These are phyloP conservation scores for Wolfiporia cocos DNA, from an alignment of 1,284 basidiomycete genomes.

Conservation along the genomic window DNA sequence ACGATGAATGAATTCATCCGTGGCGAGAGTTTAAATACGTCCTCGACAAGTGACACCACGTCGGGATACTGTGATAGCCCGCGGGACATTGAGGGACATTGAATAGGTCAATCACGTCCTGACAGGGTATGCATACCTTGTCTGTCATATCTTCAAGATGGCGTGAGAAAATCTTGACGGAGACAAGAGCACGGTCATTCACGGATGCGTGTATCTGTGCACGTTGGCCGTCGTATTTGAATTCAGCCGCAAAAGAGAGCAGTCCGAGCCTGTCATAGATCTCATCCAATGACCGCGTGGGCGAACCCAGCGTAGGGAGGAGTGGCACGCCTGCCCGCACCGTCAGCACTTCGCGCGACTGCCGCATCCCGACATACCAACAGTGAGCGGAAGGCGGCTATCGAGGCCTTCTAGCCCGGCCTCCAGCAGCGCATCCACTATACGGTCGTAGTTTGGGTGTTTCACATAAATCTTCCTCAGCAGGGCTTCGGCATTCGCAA, in stretches of 20 bases:
- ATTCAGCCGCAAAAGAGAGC: conserved; percentile 83
- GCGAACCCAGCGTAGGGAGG: conserved; percentile 75
- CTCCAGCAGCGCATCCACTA: conserved; percentile 62
- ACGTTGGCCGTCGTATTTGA: conserved; percentile 90
- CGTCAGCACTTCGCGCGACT: no score
- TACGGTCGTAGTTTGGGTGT: conserved; percentile 85
- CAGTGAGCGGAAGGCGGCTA: conserved; percentile 64
- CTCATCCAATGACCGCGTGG: conserved; percentile 79
- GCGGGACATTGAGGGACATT: conserved; percentile 1
- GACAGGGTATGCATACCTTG: conserved; percentile 43
- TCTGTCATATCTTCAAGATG: conserved; percentile 92
- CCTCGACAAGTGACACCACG: conserved; percentile 54
- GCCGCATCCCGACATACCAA: conserved; percentile 71
- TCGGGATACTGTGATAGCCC: conserved; percentile 75
- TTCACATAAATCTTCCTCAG: conserved; percentile 78
- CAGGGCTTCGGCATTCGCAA: conserved; percentile 52
- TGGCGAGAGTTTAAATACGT: conserved; percentile 36
- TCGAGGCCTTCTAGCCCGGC: conserved; percentile 56
- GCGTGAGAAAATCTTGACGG: conserved; percentile 77
- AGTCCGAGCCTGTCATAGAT: conserved; percentile 70
- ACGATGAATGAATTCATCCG: conserved; percentile 71
- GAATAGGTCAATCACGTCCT: conserved; percentile 7
- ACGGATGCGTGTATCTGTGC: conserved; percentile 75
- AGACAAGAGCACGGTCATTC: conserved; percentile 35
- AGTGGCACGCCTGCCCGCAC: conserved; percentile 52